Base-by-base conservation (phyloP, 805 yeast species). In the Hemisphaericaspora nanyangensis region DNA sequence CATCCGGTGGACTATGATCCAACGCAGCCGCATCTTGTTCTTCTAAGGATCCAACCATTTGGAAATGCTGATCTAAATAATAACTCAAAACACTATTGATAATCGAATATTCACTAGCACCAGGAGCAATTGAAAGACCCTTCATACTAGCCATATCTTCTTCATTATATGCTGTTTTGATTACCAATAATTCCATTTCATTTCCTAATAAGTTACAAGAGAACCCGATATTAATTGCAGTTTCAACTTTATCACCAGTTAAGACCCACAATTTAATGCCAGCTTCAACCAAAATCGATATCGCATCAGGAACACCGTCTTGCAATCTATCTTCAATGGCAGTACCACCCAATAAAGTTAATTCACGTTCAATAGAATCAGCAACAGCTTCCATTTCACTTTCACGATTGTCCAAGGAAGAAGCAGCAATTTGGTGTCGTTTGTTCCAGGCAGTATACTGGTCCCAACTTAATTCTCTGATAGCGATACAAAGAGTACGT, bases 181-280 rank as follows among this genome's bases (percentile, higher is more conserved):
- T 61, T 8, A 85, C 79, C 37, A 85, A 58, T 18, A 85, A 62
- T 49, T 85, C 82, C 95, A 85, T 85, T 34, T 82, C 85, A 47
- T 74, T 82, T 39, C 81, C 82, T 40, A 85, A 66, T 39, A 85
- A 64, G 52, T 85, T 85, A 73, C 95, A 85, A 2, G 90, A 82
- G 55, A 85, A 85, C 3, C 93, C 95, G 67, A 85, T 85, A 52
- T 85, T 85, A 50, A 85, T 85, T 10, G 93, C 95, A 24, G 95
- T 85, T 60, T 85, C 95, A n/a, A 85, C 86, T 59, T 83, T 85
- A 59, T 85, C 95, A 63, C 95, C 95, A 3, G 95, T 85, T 35
- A 85, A 67, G 34, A 85, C 93, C 95, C 95, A 85, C 38, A 85
- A 64, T 58, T 85, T 85, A 40, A 85, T 82, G 56, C 95, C 93